Percentiles rank a stretch among this genome's conserved stretches.
Evolutionary conservation across 1,139 yeast genomes (phyloP).

Genomic region (Candida tropicalis): DNA sequence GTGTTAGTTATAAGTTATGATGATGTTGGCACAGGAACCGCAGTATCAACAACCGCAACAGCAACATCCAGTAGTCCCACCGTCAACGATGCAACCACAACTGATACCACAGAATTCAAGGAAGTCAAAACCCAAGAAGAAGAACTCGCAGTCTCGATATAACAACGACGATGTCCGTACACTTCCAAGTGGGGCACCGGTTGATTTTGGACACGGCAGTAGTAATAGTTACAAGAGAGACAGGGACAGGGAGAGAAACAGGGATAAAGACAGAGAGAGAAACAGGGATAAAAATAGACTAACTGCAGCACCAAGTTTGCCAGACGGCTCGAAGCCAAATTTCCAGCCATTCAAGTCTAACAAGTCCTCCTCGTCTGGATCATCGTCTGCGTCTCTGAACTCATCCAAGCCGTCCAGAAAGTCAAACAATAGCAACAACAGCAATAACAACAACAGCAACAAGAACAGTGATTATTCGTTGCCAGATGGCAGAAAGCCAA

Average conservation of each 20-base stretch:
- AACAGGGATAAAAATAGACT: conserved; percentile 10
- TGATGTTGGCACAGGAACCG: conserved; percentile 6
- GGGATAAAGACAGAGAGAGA: conserved; percentile 7
- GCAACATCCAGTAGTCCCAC: conserved; percentile 1
- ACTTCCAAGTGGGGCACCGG: conserved; percentile 47
- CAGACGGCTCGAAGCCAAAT: conserved; percentile 38
- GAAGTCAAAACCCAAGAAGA: conserved; percentile 11
- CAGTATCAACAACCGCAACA: conserved; percentile 1
- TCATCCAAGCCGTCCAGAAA: background rate
- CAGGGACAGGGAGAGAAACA: conserved; percentile 7
- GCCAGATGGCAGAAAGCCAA: conserved; percentile 40
- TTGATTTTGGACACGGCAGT: conserved; percentile 38
- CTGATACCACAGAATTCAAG: background rate
- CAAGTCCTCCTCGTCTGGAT: conserved; percentile 3
- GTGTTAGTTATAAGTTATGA: too few species aligned
- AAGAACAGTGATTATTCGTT: conserved; percentile 18
- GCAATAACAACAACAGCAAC: background rate
- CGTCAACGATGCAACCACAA: conserved; percentile 1
- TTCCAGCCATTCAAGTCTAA: conserved; percentile 15
- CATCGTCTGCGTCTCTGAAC: background rate
- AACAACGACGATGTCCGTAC: conserved; percentile 22
- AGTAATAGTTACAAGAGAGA: background rate
- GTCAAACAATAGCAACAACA: background rate
- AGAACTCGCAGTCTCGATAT: conserved; percentile 19
- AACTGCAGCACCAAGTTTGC: conserved; percentile 23